Base-by-base conservation (phyloP, 371 early-diverging fungal species). In the Syncephalastrum racemosum region DNA sequence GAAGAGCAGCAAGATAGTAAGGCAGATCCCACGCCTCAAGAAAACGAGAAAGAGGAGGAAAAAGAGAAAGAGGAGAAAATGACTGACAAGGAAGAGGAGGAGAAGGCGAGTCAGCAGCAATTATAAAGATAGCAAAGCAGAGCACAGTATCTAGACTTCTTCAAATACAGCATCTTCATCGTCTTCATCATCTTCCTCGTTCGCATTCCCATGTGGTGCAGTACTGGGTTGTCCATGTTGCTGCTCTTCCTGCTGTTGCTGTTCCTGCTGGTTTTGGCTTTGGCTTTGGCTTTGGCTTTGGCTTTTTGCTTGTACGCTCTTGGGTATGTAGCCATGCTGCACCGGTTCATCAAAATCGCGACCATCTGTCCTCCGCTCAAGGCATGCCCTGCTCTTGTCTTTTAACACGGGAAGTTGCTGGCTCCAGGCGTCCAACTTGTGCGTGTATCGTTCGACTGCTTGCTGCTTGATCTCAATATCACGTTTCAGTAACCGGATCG, bases 41-140 rank as follows among this genome's bases (percentile, higher is more conserved):
- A 66, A 46, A 68, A 68, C 42, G 65, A 60, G 20, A 69, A 73
- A 48, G 36, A 31, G 36, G 36, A 31, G 36, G 12, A 50, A 16
- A 23, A n/a, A n/a, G 65, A 60, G 20, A 69, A 73, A 48, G 36
- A 31, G 36, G 36, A 31, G 36, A 31, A 50, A 16, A 23, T 23
- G 16, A 60, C 70, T 42, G 68, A 72, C 39, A 63, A 62, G 23
- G 67, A 72, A 45, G 62, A 66, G 6, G 74, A 67, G 45, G 8
- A 31, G 36, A 2, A 31, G 36, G n/a, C n/a, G n/a, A n/a, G n/a
- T n/a, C 36, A 31, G 10, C 36, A 31, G 36, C 36, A 50, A 16
- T 25, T 13, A 39, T n/a, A 50, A 31, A 39, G 23, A n/a, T n/a
- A n/a, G n/a, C n/a, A n/a, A n/a, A n/a, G n/a, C n/a, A n/a, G n/a